These are phyloP conservation scores for Phoenix dactylifera DNA, from an alignment of 176 grass and related monocot genomes.

Conservation along the genomic window DNA sequence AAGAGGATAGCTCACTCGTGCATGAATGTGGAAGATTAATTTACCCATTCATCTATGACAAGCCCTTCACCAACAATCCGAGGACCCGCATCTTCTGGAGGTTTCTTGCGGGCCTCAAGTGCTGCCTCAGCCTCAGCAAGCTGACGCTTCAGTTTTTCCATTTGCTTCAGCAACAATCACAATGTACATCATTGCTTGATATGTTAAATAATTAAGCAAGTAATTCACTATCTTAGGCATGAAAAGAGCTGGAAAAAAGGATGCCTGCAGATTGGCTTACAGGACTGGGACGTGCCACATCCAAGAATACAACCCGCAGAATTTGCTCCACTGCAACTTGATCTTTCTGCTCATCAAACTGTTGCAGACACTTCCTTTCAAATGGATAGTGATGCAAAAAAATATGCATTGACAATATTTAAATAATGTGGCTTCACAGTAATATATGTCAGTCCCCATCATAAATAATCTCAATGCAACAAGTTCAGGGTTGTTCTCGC, in stretches of 20 bases:
- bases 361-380: constrained; percentile 1
- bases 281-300: constrained; percentile 51
- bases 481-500: too few relatives aligned
- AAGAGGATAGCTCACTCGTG: neutral
- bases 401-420: too few relatives aligned
- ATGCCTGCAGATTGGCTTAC: constrained; percentile 22
- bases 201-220: too few relatives aligned
- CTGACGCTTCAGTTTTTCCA: constrained; percentile 89
- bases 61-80: constrained; percentile 83
- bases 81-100: constrained; percentile 54
- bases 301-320: constrained; percentile 86
- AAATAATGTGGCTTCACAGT: too few relatives aligned
- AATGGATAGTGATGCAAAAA: too few relatives aligned
- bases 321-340: constrained; percentile 80
- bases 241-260: too few relatives aligned
- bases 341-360: constrained; percentile 98
- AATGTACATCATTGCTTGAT: too few relatives aligned
- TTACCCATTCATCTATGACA: constrained; percentile 99
- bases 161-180: constrained; percentile 48
- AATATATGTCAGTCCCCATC: too few relatives aligned
- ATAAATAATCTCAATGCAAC: too few relatives aligned
- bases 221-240: too few relatives aligned
- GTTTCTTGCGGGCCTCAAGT: constrained; percentile 87
- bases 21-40: neutral
- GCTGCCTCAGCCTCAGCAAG: constrained; percentile 89